These are phyloP conservation scores for Phytophthora agathidicida DNA, from an alignment of 352 stramenopile genomes.

Conservation along the genomic window DNA sequence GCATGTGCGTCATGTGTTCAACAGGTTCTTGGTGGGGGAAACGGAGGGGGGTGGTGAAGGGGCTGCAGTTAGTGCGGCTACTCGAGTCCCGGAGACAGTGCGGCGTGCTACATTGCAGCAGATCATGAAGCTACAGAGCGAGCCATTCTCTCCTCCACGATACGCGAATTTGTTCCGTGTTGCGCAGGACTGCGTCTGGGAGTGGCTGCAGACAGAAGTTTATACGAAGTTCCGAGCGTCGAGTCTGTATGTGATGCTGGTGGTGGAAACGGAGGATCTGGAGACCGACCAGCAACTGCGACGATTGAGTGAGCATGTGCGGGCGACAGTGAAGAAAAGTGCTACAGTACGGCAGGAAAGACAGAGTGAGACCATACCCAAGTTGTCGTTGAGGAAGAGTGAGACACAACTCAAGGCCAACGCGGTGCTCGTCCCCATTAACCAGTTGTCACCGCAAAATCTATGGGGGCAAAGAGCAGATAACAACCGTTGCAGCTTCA, in stretches of 20 bases:
- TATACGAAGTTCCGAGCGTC: conserved; percentile 70
- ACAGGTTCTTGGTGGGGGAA: conserved; percentile 55
- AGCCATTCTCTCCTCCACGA: conserved; percentile 72
- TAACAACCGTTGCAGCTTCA: conserved; percentile 5
- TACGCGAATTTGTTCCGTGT: conserved; percentile 76
- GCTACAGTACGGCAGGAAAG: conserved; percentile 34
- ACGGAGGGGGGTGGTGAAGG: conserved; percentile 4
- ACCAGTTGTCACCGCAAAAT: neutral
- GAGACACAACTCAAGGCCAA: conserved; percentile 33
- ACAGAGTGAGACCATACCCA: conserved; percentile 19
- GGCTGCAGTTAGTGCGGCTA: conserved; percentile 25
- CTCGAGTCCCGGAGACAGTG: conserved; percentile 51
- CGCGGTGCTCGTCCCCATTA: conserved; percentile 31
- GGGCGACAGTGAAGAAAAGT: conserved; percentile 41
- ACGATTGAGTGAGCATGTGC: conserved; percentile 68
- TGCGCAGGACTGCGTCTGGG: conserved; percentile 73
- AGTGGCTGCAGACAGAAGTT: conserved; percentile 70
- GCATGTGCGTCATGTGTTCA: conserved; percentile 69
- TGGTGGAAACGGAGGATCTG: conserved; percentile 77
- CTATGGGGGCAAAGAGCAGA: conserved; percentile 16
- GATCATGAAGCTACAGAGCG: conserved; percentile 74
- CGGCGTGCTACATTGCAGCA: conserved; percentile 66
- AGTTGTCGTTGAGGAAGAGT: conserved; percentile 11
- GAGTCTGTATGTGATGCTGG: conserved; percentile 63
- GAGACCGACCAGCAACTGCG: conserved; percentile 67